phyloP scores from a whole-genome alignment of 495 filamentous ascomycete species.

The Achaetomiella virescens region DNA sequence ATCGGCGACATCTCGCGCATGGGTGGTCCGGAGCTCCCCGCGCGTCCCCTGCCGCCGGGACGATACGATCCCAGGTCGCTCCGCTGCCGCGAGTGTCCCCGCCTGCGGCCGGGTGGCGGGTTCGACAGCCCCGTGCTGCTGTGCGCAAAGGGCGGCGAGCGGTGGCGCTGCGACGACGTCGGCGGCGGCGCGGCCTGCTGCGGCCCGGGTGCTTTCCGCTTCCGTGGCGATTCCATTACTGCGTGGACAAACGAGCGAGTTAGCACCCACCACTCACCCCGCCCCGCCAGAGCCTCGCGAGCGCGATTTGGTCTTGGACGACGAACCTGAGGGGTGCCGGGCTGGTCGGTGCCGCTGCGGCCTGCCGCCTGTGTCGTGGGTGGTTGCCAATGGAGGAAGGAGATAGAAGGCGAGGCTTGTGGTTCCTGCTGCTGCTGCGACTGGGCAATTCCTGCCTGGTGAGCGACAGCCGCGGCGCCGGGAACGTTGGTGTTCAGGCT shows the following conservation, averaged over 20 bases:
- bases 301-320: conserved; percentile 45
- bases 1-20: conserved; percentile 40
- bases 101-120: conserved; percentile 52
- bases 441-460: conserved; percentile 29
- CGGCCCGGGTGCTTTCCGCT: conserved; percentile 63
- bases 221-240: conserved; percentile 61
- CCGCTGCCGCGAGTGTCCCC: conserved; percentile 62
- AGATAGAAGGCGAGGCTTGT: conserved; percentile 59
- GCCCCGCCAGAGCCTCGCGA: conserved; percentile 40
- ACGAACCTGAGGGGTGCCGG: conserved; percentile 64
- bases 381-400: conserved; percentile 90
- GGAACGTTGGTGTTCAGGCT: conserved; percentile 32
- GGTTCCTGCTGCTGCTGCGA: conserved; percentile 38
- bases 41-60: conserved; percentile 33
- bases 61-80: conserved; percentile 57
- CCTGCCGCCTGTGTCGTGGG: conserved; percentile 55
- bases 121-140: conserved; percentile 50
- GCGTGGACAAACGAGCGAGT: conserved; percentile 39
- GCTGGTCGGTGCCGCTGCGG: conserved; percentile 48
- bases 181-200: conserved; percentile 54
- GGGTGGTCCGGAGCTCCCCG: conserved; percentile 31
- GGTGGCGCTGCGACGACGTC: conserved; percentile 43
- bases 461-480: conserved; percentile 15
- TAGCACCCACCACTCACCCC: conserved; percentile 24
- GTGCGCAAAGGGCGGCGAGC: conserved; percentile 53